These are phyloP conservation scores for Oryza officinalis DNA, from an alignment of 176 grass and related monocot genomes.

Conservation along the genomic window DNA sequence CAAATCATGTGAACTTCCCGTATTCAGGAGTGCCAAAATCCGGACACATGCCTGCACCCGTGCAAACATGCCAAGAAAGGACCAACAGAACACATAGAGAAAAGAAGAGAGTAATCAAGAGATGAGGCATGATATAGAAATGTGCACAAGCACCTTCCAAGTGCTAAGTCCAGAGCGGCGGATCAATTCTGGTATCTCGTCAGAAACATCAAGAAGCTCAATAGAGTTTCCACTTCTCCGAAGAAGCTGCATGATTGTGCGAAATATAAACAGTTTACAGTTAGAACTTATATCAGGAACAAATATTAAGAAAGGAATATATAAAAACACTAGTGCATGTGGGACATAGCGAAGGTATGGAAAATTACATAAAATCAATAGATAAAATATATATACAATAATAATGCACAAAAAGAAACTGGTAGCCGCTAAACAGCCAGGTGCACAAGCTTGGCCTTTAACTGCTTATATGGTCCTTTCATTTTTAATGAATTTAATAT, in stretches of 20 bases:
- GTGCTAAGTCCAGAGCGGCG: conserved; percentile 68
- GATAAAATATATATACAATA: neutral
- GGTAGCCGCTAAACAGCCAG: neutral
- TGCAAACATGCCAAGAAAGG: neutral
- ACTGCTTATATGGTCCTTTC: neutral
- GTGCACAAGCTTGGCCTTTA: neutral
- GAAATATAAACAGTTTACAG: conserved; percentile 33
- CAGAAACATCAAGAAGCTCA: conserved; percentile 87
- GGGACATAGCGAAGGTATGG: neutral
- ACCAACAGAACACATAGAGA: neutral
- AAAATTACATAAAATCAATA: neutral
- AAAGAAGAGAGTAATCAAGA: neutral
- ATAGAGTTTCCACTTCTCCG: conserved; percentile 73
- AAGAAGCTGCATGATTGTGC: conserved; percentile 67
- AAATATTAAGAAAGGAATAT: neutral
- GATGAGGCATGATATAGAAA: conserved; percentile 16
- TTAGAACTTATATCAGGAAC: neutral
- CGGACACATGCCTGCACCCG: neutral
- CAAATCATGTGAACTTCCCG: neutral
- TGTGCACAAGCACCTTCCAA: conserved; percentile 77
- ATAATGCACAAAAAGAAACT: neutral
- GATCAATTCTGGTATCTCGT: conserved; percentile 69
- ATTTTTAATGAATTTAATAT: neutral
- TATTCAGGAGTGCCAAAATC: conserved; percentile 3
- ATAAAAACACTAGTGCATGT: conserved; percentile 3